Evolutionary conservation across 2,329 filamentous ascomycete genomes (phyloP), one percentile per base, ranked within the genome.

Genomic region (Aspergillus amoenus): DNA sequence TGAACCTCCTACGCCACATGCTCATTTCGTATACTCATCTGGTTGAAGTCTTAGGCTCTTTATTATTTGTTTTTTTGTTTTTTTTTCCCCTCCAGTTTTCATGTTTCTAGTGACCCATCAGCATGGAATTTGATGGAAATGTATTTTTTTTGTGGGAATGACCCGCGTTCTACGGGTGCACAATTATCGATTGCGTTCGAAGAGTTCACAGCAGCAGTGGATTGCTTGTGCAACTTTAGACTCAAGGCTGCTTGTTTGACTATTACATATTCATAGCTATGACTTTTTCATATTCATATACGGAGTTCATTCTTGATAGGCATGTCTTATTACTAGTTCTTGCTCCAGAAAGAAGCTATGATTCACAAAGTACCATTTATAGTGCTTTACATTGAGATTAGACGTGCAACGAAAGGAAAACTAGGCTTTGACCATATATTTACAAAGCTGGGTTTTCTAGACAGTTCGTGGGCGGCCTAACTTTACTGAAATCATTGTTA

Each of bases 71-170:
- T n/a, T 57, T 50, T 46, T 24, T 24, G 4, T 24, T 24, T 5
- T 24, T 24, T 24, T 24, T n/a, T n/a, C n/a, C 4, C 6, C 6
- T 44, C 15, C 34, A 44, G 45, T 39, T 37, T 41, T 17, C 39
- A n/a, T 21, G n/a, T 27, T 48, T 54, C 46, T 32, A n/a, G 12
- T 54, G 24, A 18, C 22, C 13, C 44, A 37, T 17, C n/a, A 30
- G 41, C 42, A 53, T 3, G 18, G 11, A n/a, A 40, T 40, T 39
- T 41, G 45, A 32, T 21, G 45, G 30, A 15, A n/a, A 51, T 32
- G 32, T 22, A 17, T n/a, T 56, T 24, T 61, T 62, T 67, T 61
- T 52, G 57, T 59, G 50, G 62, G 60, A 56, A 55, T 64, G 59
- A 46, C 56, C 57, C 55, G 56, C 58, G 64, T 65, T 47, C 62